Base-by-base conservation (phyloP, 169 alveolate species). In the Cryptosporidium meleagridis region DNA sequence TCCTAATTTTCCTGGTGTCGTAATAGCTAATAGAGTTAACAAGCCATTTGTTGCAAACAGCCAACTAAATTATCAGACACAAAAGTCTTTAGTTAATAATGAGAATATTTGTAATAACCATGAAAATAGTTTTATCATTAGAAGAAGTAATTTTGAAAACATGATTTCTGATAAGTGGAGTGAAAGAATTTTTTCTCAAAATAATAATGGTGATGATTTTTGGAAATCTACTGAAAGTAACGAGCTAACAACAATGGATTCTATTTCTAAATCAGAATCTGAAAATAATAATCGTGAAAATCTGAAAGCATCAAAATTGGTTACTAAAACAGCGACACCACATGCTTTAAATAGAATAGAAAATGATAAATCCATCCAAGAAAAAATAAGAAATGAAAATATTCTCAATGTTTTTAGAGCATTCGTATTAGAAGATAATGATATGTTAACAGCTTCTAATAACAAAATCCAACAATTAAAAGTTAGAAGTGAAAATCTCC, bases 321-420 rank as follows among this genome's bases (percentile, higher is more conserved):
- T 8, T 23, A 18, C 44, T 8, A 31, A 65, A 29, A 33, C 72
- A n/a, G 3, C 12, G 0, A 12, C 44, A 26, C 1, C 51, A 65
- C 44, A 65, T 0, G 44, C 31, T 16, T 35, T 65, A 55, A n/a
- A 55, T 26, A 1, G 14, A 55, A 29, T 10, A 55, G 35, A 55
- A 26, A 16, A 55, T n/a, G 67, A 26, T 10, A 55, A 55, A 26
- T 23, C 52, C 14, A 16, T n/a, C 31, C 65, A 80, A 0, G 89
- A 80, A 48, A 62, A 65, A 23, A 80, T 59, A 7, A 37, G 69
- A n/a, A 26, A 65, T 41, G 89, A 80, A 41, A 37, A 41, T 31
- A 62, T 80, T 59, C 37, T 80, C n/a, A 80, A 80, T 65, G 89
- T 80, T 0, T 62, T 80, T 51, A 80, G 89, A 48, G 89, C 89